Evolutionary conservation across 352 stramenopile species (phyloP).

Genomic region (Phytophthora sp.): DNA sequence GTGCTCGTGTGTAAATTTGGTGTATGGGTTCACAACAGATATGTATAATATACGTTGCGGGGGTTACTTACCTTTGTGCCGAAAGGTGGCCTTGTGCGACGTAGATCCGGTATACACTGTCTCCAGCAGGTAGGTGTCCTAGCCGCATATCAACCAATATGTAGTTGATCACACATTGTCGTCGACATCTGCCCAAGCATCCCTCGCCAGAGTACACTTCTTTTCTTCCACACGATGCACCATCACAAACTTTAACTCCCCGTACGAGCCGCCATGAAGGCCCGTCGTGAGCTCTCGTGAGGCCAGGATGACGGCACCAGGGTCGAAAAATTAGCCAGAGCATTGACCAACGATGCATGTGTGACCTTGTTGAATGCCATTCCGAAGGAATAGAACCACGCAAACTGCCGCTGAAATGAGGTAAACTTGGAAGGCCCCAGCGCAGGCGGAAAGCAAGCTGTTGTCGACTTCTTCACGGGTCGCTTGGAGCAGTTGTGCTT

Average conservation of each 20-base stretch:
- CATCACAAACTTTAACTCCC: neutral
- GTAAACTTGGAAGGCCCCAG: neutral
- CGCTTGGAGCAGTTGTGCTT: conserved; percentile 11
- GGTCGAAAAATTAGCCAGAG: neutral
- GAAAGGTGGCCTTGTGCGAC: neutral
- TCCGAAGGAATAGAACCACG: conserved; percentile 13
- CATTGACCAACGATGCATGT: neutral
- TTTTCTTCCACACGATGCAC: neutral
- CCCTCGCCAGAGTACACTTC: neutral
- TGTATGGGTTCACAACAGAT: too few relatives aligned
- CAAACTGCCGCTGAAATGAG: conserved; percentile 6
- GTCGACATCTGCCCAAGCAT: conserved; percentile 16
- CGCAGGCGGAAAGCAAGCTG: neutral
- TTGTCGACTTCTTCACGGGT: conserved; percentile 5
- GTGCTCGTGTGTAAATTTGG: too few relatives aligned
- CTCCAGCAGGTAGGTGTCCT: conserved; percentile 3
- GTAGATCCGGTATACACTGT: conserved; percentile 5
- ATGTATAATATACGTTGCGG: too few relatives aligned
- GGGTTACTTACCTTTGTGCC: too few relatives aligned
- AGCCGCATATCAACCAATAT: neutral
- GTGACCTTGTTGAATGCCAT: conserved; percentile 17
- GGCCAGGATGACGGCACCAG: neutral
- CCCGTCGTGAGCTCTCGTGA: neutral
- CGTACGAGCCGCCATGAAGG: neutral
- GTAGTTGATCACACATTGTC: conserved; percentile 14